phyloP scores from a whole-genome alignment of 176 grass and related monocot genomes.

The Olyra latifolia region DNA sequence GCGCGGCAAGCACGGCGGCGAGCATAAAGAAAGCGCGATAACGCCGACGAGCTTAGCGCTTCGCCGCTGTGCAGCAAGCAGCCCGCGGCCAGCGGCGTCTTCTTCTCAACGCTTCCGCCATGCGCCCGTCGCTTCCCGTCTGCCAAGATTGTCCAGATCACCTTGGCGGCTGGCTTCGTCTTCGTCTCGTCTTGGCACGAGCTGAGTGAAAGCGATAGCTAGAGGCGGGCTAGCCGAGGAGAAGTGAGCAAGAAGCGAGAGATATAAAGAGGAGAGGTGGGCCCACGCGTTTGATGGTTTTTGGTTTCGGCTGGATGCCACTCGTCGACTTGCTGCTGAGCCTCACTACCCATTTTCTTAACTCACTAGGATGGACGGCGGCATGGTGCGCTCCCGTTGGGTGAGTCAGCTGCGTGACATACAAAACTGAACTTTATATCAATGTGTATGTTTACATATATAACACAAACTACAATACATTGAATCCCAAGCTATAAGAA shows the following conservation, averaged over 20 bases:
- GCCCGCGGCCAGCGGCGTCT: slow-evolving; percentile 51
- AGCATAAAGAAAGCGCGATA: slow-evolving; percentile 69
- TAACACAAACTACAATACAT: too few relatives aligned
- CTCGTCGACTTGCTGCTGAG: too few relatives aligned
- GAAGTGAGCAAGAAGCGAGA: not conserved
- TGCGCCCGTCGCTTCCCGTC: slow-evolving; percentile 46
- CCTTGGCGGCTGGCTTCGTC: not conserved
- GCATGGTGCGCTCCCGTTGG: too few relatives aligned
- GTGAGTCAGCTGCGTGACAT: too few relatives aligned
- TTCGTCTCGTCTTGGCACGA: too few relatives aligned
- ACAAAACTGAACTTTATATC: too few relatives aligned
- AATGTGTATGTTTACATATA: too few relatives aligned
- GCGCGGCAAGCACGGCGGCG: slow-evolving; percentile 60
- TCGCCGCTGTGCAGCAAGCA: slow-evolving; percentile 52
- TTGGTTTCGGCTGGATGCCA: slow-evolving; percentile 47
- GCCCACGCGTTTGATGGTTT: slow-evolving; percentile 20
- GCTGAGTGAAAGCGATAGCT: not conserved
- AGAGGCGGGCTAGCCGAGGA: slow-evolving; percentile 33
- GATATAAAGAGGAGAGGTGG: slow-evolving; percentile 29
- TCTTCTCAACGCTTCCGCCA: slow-evolving; percentile 70
- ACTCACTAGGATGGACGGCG: too few relatives aligned
- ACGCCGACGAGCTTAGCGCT: slow-evolving; percentile 60
- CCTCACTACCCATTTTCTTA: slow-evolving; percentile 29
- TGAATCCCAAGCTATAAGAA: too few relatives aligned
- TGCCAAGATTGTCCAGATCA: slow-evolving; percentile 25